Conservation (phyloP, 2,329 filamentous ascomycete species). For the Chrysoporthe puriensis region DNA sequence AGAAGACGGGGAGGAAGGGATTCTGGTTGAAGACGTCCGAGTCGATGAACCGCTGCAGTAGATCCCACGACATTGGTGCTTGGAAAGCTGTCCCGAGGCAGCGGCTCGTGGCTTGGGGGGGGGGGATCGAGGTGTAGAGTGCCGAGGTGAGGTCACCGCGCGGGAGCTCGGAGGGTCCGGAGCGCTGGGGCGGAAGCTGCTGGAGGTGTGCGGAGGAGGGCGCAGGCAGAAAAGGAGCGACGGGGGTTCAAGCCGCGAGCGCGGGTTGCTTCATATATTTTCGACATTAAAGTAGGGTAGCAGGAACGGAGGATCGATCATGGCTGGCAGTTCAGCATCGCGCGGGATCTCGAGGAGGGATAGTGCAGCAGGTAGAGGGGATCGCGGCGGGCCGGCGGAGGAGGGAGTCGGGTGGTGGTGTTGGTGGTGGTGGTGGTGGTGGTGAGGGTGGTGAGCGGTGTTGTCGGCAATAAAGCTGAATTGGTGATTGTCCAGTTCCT, state of each 20-base stretch:
- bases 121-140: slow-evolving; percentile 26
- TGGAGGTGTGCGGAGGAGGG: slow-evolving; percentile 30
- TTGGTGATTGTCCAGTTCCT: slow-evolving; percentile 6
- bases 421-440: slow-evolving; percentile 5
- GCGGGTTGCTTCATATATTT: slow-evolving; percentile 44
- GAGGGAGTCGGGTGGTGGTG: background rate
- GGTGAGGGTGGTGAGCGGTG: background rate
- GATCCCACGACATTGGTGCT: slow-evolving; percentile 75
- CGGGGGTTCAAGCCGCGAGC: slow-evolving; percentile 35
- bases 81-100: slow-evolving; percentile 30
- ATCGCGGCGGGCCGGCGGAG: slow-evolving; percentile 5
- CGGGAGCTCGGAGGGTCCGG: slow-evolving; percentile 9
- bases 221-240: slow-evolving; percentile 34
- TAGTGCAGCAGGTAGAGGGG: background rate
- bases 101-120: slow-evolving; percentile 27
- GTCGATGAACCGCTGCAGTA: slow-evolving; percentile 89
- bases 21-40: slow-evolving; percentile 93
- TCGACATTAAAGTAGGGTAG: slow-evolving; percentile 36
- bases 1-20: slow-evolving; percentile 85
- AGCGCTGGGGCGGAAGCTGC: background rate
- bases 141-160: slow-evolving; percentile 13
- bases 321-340: slow-evolving; percentile 31
- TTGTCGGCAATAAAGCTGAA: slow-evolving; percentile 6
- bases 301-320: slow-evolving; percentile 33
- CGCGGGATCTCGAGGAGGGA: slow-evolving; percentile 3